Evolutionary conservation across 495 filamentous ascomycete species (phyloP).

Genomic region (Neurospora pannonica): DNA sequence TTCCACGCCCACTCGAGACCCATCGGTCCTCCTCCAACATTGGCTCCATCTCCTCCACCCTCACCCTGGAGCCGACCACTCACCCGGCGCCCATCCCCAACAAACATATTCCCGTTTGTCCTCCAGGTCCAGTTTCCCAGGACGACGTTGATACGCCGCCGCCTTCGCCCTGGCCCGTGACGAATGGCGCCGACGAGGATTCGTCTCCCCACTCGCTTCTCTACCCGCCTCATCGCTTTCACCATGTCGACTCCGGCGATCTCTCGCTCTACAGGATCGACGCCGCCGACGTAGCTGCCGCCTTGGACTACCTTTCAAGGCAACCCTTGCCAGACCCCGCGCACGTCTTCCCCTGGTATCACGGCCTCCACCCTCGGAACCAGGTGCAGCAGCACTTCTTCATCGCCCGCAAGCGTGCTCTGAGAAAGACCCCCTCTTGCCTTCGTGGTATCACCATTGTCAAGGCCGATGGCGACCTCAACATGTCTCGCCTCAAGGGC

Average conservation of each 20-base stretch:
- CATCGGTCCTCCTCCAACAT: constrained; percentile 39
- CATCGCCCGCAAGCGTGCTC: constrained; percentile 58
- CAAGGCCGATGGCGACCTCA: constrained; percentile 78
- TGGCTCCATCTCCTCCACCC: constrained; percentile 38
- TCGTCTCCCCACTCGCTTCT: constrained; percentile 54
- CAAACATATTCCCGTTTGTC: constrained; percentile 78
- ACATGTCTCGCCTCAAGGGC: constrained; percentile 68
- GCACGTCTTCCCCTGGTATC: constrained; percentile 92
- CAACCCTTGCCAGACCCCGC: constrained; percentile 76
- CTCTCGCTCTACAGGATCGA: constrained; percentile 66
- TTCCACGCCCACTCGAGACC: constrained; percentile 39
- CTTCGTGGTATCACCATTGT: constrained; percentile 77
- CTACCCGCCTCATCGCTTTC: constrained; percentile 60
- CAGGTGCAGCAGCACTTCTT: constrained; percentile 86
- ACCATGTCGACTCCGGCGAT: constrained; percentile 40
- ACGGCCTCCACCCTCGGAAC: constrained; percentile 87
- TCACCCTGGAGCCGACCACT: constrained; percentile 40
- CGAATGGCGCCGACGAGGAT: constrained; percentile 32
- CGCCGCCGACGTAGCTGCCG: constrained; percentile 55
- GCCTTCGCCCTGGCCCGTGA: constrained; percentile 38
- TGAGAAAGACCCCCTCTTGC: constrained; percentile 66
- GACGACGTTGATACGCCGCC: constrained; percentile 56
- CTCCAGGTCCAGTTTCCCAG: constrained; percentile 61
- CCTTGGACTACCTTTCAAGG: constrained; percentile 61
- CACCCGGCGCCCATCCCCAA: constrained; percentile 63